A percentile compares a stretch with the other conserved stretches of the same genome.
Evolutionary conservation across 139 green algal genomes (phyloP).

Genomic region (Chlamydomonas sphaeroides): DNA sequence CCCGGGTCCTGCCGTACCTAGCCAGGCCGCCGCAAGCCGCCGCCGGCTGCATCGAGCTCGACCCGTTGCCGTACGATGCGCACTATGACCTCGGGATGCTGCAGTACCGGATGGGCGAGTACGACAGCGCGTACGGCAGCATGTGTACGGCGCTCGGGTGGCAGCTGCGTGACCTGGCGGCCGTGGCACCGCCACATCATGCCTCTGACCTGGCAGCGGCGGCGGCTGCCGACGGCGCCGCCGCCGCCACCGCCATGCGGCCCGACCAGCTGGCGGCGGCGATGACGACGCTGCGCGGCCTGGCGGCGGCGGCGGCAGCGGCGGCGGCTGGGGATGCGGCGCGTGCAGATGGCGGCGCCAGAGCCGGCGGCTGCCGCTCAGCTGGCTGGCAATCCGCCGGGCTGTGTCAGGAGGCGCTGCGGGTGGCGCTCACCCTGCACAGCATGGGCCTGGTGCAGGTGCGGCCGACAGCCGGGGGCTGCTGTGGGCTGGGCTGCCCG

Average conservation of each 20-base stretch:
- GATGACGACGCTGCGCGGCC: background rate
- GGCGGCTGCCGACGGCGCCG: background rate
- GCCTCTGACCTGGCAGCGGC: background rate
- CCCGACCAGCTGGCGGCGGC: background rate
- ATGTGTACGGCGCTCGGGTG: background rate
- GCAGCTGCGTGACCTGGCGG: background rate
- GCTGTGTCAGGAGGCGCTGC: background rate
- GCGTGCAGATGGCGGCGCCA: too few species aligned
- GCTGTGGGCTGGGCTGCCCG: too few species aligned
- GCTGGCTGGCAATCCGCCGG: too few species aligned
- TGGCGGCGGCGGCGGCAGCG: background rate
- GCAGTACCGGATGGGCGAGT: conserved; percentile 16
- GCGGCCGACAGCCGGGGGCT: too few species aligned
- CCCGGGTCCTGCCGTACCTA: too few species aligned
- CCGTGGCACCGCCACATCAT: background rate
- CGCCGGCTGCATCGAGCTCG: too few species aligned
- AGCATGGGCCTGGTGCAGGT: conserved; percentile 26
- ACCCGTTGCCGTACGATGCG: background rate
- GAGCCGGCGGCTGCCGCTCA: too few species aligned
- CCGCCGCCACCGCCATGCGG: background rate
- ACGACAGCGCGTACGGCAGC: conserved; percentile 1
- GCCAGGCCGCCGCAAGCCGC: too few species aligned
- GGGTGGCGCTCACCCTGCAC: background rate
- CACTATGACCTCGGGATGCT: background rate
- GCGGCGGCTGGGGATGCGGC: background rate